Conservation (phyloP, 2,329 filamentous ascomycete species). For the Parastagonospora nodorum region DNA sequence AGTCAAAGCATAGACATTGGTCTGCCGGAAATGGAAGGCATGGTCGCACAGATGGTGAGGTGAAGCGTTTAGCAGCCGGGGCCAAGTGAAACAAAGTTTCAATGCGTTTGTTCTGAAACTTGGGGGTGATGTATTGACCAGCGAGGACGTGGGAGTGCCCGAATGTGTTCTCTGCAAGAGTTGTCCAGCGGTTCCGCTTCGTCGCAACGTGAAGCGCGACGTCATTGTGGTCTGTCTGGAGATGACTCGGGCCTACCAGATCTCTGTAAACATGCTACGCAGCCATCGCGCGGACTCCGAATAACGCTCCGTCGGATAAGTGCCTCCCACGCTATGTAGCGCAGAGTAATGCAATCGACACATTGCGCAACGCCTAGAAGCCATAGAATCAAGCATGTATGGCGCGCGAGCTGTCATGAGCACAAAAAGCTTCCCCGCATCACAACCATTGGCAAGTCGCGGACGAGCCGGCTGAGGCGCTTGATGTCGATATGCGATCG, state of each 20-base stretch:
- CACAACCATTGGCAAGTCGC: conserved; percentile 7
- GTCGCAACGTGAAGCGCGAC: not conserved
- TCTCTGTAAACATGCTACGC: no score
- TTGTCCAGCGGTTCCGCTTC: not conserved
- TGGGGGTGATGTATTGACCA: not conserved
- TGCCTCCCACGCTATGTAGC: not conserved
- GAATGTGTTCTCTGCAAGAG: not conserved
- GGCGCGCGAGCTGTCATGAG: conserved; percentile 13
- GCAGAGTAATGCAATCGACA: conserved; percentile 12
- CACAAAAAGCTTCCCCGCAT: conserved; percentile 31
- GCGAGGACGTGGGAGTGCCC: not conserved
- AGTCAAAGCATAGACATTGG: not conserved
- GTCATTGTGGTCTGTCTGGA: not conserved
- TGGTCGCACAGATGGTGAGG: not conserved
- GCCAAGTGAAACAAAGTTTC: conserved; percentile 16
- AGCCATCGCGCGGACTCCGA: not conserved
- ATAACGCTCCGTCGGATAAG: not conserved
- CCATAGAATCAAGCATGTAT: conserved; percentile 22
- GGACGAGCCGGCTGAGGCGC: conserved; percentile 38
- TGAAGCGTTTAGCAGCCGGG: conserved; percentile 7
- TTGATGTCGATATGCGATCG: conserved; percentile 26
- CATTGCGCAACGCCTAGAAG: conserved; percentile 5
- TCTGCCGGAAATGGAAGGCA: not conserved
- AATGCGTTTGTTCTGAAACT: conserved; percentile 8
- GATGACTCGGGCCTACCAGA: no score